A percentile compares a stretch with the other conserved stretches of the same genome.
Conservation (phyloP, 108 stramenopile genomes). For the Cyclotella kingstonii region DNA sequence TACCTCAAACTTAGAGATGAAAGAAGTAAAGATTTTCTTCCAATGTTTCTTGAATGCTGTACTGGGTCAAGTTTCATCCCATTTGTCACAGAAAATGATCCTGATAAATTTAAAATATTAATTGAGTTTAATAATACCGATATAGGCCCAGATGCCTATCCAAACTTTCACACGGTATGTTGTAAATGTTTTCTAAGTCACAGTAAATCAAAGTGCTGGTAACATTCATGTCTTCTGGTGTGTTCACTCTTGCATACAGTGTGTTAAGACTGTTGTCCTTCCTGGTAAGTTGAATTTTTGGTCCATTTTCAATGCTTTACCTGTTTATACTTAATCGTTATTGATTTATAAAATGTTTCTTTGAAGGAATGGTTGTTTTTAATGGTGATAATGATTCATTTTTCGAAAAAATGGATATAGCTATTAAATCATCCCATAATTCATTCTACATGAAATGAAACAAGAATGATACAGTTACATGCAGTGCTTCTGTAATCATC, state of each 20-base stretch:
- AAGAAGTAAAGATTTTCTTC: slow-evolving; percentile 1
- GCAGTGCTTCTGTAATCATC: too few relatives aligned
- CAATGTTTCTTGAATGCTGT: slow-evolving; percentile 18
- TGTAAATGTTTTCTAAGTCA: neutral
- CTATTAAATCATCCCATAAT: neutral
- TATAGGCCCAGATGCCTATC: neutral
- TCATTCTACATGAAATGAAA: neutral
- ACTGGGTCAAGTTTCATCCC: slow-evolving; percentile 9
- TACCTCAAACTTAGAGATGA: slow-evolving; percentile 2
- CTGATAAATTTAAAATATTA: neutral
- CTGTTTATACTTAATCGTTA: neutral
- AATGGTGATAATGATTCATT: neutral
- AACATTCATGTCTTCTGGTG: too few relatives aligned
- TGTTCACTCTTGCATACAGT: neutral
- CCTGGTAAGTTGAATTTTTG: neutral
- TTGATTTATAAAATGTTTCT: neutral
- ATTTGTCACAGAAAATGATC: neutral
- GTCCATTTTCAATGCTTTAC: neutral
- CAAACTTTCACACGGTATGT: slow-evolving; percentile 10
- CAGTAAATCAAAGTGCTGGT: neutral
- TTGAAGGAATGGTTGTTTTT: neutral
- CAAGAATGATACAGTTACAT: too few relatives aligned
- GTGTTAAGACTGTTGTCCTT: neutral
- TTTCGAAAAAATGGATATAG: neutral
- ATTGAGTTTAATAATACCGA: slow-evolving; percentile 3